Conservation (phyloP, 106 monocot species). For the Amphibolis antarctica region DNA sequence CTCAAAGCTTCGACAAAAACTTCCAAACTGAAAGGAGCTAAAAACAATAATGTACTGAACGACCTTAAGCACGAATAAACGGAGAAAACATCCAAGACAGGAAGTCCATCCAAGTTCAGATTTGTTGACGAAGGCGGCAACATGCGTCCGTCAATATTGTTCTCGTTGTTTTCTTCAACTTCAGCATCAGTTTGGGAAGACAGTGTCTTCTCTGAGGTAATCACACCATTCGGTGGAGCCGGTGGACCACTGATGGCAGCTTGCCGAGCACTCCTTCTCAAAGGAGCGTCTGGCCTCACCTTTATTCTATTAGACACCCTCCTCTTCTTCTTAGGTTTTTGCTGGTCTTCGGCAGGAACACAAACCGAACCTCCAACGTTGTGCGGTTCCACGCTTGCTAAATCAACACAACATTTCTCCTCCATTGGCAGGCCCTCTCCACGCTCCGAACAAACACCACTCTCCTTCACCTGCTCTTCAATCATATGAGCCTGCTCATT, state of each 20-base stretch:
- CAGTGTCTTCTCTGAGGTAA: neutral
- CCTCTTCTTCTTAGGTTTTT: conserved; percentile 24
- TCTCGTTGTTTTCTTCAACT: neutral
- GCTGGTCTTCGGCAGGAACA: conserved; percentile 4
- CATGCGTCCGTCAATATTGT: conserved; percentile 12
- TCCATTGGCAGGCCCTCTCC: neutral
- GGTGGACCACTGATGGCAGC: conserved; percentile 12
- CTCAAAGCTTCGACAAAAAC: conserved; percentile 51
- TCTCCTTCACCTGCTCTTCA: conserved; percentile 5
- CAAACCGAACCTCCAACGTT: conserved; percentile 2
- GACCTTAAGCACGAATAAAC: conserved; percentile 80
- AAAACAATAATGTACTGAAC: conserved; percentile 62
- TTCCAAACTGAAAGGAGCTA: conserved; percentile 76
- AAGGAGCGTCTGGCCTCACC: conserved; percentile 15
- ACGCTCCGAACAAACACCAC: conserved; percentile 3
- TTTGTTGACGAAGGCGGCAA: conserved; percentile 73
- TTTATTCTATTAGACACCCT: conserved; percentile 15
- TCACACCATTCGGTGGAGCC: conserved; percentile 1
- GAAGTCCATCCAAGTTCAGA: conserved; percentile 53
- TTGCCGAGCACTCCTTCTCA: conserved; percentile 69
- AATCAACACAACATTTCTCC: neutral
- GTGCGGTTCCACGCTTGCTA: neutral
- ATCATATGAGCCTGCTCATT: neutral
- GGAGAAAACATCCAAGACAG: conserved; percentile 66
- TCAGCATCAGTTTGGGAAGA: neutral